Evolutionary conservation across 192 early-diverging fungal species (phyloP).

Genomic region (Coemansia sp.): DNA sequence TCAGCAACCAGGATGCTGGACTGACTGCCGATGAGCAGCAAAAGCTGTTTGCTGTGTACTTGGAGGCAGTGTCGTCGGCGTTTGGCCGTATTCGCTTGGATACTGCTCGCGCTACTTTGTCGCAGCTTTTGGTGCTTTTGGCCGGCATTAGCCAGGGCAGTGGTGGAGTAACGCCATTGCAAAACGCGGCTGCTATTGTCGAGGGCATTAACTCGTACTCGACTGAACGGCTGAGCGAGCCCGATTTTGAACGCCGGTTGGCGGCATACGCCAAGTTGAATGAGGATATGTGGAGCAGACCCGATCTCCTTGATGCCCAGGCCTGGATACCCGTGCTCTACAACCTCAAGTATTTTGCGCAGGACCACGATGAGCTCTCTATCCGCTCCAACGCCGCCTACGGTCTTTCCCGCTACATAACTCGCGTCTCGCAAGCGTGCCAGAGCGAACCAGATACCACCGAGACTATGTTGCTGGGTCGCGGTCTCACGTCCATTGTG

Average conservation of each 20-base stretch:
- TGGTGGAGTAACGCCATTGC: conserved; percentile 16
- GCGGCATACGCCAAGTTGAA: conserved; percentile 76
- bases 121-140: conserved; percentile 67
- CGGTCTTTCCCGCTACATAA: conserved; percentile 75
- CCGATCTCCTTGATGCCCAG: conserved; percentile 58
- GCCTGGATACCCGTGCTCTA: conserved; percentile 93
- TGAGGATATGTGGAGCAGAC: conserved; percentile 63
- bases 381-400: conserved; percentile 82
- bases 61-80: conserved; percentile 67
- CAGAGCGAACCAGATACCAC: conserved; percentile 14
- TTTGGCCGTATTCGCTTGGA: conserved; percentile 70
- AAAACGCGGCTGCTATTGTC: conserved; percentile 61
- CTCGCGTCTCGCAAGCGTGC: conserved; percentile 49
- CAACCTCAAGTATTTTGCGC: conserved; percentile 83
- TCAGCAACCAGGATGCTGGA: conserved; percentile 3
- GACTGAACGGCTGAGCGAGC: conserved; percentile 74
- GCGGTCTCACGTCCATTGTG: conserved; percentile 27
- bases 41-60: conserved; percentile 63
- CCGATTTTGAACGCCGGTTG: conserved; percentile 85
- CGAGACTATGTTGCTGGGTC: conserved; percentile 24
- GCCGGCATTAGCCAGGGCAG: conserved; percentile 61
- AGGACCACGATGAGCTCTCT: conserved; percentile 85
- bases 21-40: conserved; percentile 18
- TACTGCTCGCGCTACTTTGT: conserved; percentile 67
- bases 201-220: conserved; percentile 84